Percentiles rank a stretch among this genome's conserved stretches.
Evolutionary conservation across 202 grass and related monocot species (phyloP).

Genomic region (Setaria italica): DNA sequence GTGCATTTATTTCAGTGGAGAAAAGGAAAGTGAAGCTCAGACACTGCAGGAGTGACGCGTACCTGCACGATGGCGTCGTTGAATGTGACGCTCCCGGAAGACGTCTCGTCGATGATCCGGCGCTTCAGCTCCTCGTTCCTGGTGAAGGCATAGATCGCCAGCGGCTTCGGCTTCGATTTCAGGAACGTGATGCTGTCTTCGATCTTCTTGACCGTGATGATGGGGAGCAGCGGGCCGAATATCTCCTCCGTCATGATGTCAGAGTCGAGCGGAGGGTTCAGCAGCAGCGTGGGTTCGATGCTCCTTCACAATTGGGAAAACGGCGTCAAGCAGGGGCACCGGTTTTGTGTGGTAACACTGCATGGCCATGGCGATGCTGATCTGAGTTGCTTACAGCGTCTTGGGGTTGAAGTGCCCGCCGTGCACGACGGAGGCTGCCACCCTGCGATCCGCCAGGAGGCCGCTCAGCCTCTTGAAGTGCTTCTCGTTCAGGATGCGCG

Average conservation of each 20-base stretch:
- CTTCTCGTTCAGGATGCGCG: constrained; percentile 64
- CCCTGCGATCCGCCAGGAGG: constrained; percentile 57
- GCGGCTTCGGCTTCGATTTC: constrained; percentile 68
- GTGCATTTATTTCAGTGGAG: background rate
- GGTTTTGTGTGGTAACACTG: background rate
- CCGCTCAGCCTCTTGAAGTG: constrained; percentile 65
- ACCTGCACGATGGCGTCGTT: constrained; percentile 87
- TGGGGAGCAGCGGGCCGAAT: constrained; percentile 85
- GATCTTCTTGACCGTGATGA: constrained; percentile 88
- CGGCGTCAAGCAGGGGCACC: background rate
- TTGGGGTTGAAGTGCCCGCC: constrained; percentile 66
- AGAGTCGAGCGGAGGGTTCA: constrained; percentile 82
- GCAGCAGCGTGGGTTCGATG: constrained; percentile 84
- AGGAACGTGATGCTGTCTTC: constrained; percentile 78
- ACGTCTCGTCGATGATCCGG: constrained; percentile 65
- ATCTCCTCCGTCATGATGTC: constrained; percentile 97
- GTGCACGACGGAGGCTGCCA: constrained; percentile 63
- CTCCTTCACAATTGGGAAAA: constrained; percentile 48
- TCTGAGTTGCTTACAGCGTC: constrained; percentile 58
- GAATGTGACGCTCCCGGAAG: constrained; percentile 77
- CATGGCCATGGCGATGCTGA: background rate
- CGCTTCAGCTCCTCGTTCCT: constrained; percentile 60
- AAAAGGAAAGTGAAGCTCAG: background rate
- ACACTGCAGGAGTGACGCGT: background rate
- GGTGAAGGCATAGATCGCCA: constrained; percentile 81